Evolutionary conservation across 2,329 filamentous ascomycete species (phyloP), one percentile per base, ranked within the genome.

Genomic region (Cephalotrichum gorgonifer): DNA sequence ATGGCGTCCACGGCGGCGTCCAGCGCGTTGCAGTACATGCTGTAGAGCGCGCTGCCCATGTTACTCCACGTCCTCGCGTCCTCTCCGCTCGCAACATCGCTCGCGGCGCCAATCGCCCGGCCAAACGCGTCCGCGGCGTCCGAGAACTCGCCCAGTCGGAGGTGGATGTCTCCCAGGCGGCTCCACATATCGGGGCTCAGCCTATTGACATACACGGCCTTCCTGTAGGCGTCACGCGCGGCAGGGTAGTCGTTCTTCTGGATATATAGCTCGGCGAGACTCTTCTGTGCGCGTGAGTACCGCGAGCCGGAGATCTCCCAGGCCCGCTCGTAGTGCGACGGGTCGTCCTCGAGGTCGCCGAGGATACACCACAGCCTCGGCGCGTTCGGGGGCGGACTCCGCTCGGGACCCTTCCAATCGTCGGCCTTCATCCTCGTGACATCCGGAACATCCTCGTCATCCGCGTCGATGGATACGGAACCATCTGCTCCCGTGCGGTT

Each of bases 1-100:
- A 35, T 53, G 6, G 56, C 50, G 31, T 58, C 54, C 17, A 57
- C 52, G 58, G 61, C 52, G 47, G 68, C 66, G 3, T 72, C 66
- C 4, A 71, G 54, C 0, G 72, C 64, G 57, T 80, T 76, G 41
- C 69, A 74, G 64, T 78, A 89, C 53, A 85, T 70, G 51, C 81
- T 84, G 55, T 87, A 78, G 2, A 97, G 75, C 0, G 91, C 84
- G 2, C 86, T 89, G 0, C 90, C 93, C 22, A 98, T 75, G 60
- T 98, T 98, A 58, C 86, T 94, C 88, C 93, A 98, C 1, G 88
- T 88, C 60, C 95, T 82, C 1, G 90, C 91, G 60, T 96, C 90
- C 47, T 85, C 83, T 25, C 94, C 90, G 44, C 95, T 93, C 11
- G 87, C 76, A 2, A 64, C 64, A 28, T 74, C 73, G 28, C 69